phyloP scores from a whole-genome alignment of 495 filamentous ascomycete genomes.

The Sphaerosporella brunnea region DNA sequence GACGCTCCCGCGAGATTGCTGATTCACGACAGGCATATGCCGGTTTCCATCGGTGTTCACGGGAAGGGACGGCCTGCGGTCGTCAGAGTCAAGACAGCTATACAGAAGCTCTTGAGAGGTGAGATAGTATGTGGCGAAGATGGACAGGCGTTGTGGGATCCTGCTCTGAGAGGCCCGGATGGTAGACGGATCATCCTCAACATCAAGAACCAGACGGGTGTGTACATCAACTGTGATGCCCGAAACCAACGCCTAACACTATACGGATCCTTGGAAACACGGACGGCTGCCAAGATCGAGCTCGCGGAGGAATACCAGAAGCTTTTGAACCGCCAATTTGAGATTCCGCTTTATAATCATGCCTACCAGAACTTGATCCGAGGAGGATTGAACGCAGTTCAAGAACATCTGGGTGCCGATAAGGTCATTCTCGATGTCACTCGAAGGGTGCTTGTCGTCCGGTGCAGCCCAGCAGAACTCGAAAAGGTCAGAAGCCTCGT shows the following conservation, averaged over 20 bases:
- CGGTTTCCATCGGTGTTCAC: not conserved
- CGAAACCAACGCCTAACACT: slow-evolving; percentile 1
- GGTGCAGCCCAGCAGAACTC: not conserved
- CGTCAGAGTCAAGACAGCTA: slow-evolving; percentile 8
- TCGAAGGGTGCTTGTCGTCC: slow-evolving; percentile 8
- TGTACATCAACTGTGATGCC: slow-evolving; percentile 14
- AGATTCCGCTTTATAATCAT: not conserved
- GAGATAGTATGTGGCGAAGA: slow-evolving; percentile 9
- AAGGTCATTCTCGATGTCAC: slow-evolving; percentile 7
- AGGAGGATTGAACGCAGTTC: not conserved
- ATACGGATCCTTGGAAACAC: not conserved
- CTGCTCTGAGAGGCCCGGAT: slow-evolving; percentile 1
- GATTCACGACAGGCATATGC: not conserved
- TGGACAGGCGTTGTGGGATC: slow-evolving; percentile 9
- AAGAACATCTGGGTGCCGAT: slow-evolving; percentile 8
- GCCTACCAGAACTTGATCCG: not conserved
- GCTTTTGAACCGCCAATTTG: not conserved
- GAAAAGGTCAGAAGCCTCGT: not conserved
- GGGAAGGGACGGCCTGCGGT: slow-evolving; percentile 9
- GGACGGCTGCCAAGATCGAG: not conserved
- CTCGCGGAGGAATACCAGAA: not conserved
- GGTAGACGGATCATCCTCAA: slow-evolving; percentile 3
- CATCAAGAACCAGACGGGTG: slow-evolving; percentile 4
- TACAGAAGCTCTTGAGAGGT: slow-evolving; percentile 10
- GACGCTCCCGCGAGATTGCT: not conserved